Evolutionary conservation across 2,329 filamentous ascomycete genomes (phyloP), one percentile per base, ranked within the genome.

Genomic region (Leptodontidium sp.): DNA sequence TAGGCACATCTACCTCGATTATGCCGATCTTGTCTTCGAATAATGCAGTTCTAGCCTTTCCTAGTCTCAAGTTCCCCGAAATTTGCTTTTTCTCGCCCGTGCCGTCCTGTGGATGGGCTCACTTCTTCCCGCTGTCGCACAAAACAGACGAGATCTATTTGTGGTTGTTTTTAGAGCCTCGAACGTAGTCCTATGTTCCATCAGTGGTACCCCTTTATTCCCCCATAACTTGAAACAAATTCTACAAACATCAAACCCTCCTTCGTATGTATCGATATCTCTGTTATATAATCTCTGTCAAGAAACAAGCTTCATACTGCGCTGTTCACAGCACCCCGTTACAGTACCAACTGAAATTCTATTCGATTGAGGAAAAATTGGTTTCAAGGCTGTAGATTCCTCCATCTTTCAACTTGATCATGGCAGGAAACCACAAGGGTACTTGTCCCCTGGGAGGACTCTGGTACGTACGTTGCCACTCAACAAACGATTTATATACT

Each of bases 361-460:
- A 35, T 29, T 50, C 8, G 7, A 12, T 2, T 11, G 11, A 11
- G 8, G 9, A 50, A 24, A 21, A 24, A 11, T n/a, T 4, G 21
- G 14, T 38, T 15, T 4, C n/a, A 24, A 58, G 55, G 55, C 55
- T 58, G 32, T 1, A 58, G 9, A 24, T 0, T 7, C 24, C 9
- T 6, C n/a, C 3, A 45, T 32, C 32, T 7, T 53, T 29, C 5
- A 2, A 9, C 8, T 11, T 24, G 12, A 58, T 21, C 26, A 58
- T 58, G 52, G 24, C 21, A 8, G 52, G 52, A 1, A 58, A 58
- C 21, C 49, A 24, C 6, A 65, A 47, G 52, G 63, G 63, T 4
- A 47, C 63, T 40, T 65, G 50, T 35, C 63, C 63, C 2, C 24
- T 65, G 15, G 63, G 63, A 15, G 63, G 63, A 49, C 52, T 35